Percentiles rank a stretch among this genome's conserved stretches.
These are phyloP conservation scores for Ramaria sp. DNA, from an alignment of 768 basidiomycete species.

Conservation along the genomic window DNA sequence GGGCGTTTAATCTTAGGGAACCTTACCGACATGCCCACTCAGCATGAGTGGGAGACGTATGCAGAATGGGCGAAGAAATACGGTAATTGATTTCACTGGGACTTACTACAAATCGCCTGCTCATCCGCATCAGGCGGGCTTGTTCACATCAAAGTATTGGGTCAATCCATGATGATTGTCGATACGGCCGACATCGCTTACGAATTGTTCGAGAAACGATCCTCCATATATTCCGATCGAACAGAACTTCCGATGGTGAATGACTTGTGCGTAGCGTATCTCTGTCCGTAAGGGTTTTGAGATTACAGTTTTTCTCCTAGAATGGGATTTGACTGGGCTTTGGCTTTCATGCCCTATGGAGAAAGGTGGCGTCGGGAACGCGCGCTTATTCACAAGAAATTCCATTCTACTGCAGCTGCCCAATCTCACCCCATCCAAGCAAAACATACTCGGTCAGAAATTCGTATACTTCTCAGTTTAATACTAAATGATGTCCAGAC, in stretches of 20 bases:
- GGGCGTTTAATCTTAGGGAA: conserved; percentile 16
- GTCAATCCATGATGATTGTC: conserved; percentile 58
- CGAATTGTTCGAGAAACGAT: conserved; percentile 62
- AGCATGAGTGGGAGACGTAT: conserved; percentile 13
- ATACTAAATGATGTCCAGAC: neutral
- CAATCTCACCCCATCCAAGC: conserved; percentile 5
- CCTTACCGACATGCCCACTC: conserved; percentile 14
- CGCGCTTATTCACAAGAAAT: conserved; percentile 11
- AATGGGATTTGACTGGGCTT: conserved; percentile 2
- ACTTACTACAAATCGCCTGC: neutral
- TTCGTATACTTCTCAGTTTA: neutral
- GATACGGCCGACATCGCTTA: conserved; percentile 46
- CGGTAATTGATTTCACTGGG: conserved; percentile 9
- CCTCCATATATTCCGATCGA: conserved; percentile 67
- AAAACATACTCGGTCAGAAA: neutral
- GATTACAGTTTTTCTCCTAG: neutral
- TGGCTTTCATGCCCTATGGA: conserved; percentile 8
- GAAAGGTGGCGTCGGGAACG: conserved; percentile 12
- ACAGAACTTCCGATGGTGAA: conserved; percentile 58
- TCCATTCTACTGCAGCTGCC: conserved; percentile 5
- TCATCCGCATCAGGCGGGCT: conserved; percentile 37
- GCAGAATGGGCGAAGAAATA: conserved; percentile 14
- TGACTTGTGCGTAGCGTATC: conserved; percentile 42
- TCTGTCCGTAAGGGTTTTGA: neutral
- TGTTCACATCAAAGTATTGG: conserved; percentile 54